Percentiles rank a stretch among this genome's conserved stretches.
These are phyloP conservation scores for Periconia sp. DNA, from an alignment of 2,329 filamentous ascomycete species.

Conservation along the genomic window DNA sequence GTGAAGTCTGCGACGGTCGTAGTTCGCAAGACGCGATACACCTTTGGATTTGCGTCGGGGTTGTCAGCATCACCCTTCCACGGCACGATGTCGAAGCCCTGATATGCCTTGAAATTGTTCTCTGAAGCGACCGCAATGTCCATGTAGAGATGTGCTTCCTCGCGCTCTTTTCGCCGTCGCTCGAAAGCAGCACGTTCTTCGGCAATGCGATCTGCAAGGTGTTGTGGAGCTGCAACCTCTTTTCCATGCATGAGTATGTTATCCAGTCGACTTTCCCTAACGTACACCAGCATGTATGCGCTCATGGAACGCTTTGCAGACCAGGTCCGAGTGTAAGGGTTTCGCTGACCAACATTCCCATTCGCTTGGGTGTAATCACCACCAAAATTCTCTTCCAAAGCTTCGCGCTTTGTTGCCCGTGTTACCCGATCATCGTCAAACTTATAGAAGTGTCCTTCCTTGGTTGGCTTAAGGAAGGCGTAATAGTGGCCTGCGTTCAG, in stretches of 20 bases:
- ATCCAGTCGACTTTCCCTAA: slow-evolving; percentile 85
- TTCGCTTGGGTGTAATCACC: slow-evolving; percentile 76
- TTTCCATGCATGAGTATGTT: slow-evolving; percentile 78
- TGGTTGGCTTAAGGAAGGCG: slow-evolving; percentile 87
- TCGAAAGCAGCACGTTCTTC: slow-evolving; percentile 82
- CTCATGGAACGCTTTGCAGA: slow-evolving; percentile 76
- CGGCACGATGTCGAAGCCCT: slow-evolving; percentile 78
- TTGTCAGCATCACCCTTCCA: slow-evolving; percentile 61
- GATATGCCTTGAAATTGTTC: slow-evolving; percentile 78
- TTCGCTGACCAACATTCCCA: slow-evolving; percentile 63
- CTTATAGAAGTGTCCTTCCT: slow-evolving; percentile 93
- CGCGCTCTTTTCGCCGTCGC: slow-evolving; percentile 81
- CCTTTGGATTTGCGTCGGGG: slow-evolving; percentile 69
- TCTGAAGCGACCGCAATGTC: slow-evolving; percentile 82
- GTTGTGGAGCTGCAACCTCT: slow-evolving; percentile 78
- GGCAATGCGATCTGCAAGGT: slow-evolving; percentile 78
- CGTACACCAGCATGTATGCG: slow-evolving; percentile 99
- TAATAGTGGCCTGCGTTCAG: slow-evolving; percentile 98
- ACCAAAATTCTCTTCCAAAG: slow-evolving; percentile 95
- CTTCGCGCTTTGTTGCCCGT: slow-evolving; percentile 88
- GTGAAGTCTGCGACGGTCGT: slow-evolving; percentile 79
- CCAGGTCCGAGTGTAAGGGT: slow-evolving; percentile 68
- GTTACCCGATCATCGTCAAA: slow-evolving; percentile 98
- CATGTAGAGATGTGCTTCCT: slow-evolving; percentile 94
- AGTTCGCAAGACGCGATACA: slow-evolving; percentile 76